Conservation (phyloP, 192 early-diverging fungal genomes). For the Entomortierella beljakovae region DNA sequence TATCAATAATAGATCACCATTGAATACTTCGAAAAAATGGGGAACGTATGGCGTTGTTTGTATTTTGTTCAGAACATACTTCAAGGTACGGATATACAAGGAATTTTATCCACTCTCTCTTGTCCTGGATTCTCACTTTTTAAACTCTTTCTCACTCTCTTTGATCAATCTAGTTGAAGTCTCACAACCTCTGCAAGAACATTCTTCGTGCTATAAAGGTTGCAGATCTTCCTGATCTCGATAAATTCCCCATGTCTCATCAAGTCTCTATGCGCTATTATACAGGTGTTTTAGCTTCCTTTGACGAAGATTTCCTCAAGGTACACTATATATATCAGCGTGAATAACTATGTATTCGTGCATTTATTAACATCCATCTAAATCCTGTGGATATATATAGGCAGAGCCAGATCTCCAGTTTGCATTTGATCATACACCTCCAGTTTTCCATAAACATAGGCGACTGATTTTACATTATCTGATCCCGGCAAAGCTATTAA, state of each 20-base stretch:
- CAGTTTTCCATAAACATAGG: slow-evolving; percentile 21
- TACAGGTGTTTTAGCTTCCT: slow-evolving; percentile 87
- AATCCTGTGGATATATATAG: slow-evolving; percentile 12
- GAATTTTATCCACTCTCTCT: too few species aligned
- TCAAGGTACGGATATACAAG: slow-evolving; percentile 60
- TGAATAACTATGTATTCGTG: background rate
- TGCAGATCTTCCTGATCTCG: slow-evolving; percentile 79
- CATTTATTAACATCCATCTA: background rate
- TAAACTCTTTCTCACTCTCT: background rate
- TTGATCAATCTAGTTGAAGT: slow-evolving; percentile 63
- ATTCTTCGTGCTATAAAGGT: slow-evolving; percentile 78
- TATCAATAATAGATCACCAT: slow-evolving; percentile 22
- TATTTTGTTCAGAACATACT: slow-evolving; percentile 89
- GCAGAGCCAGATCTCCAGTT: slow-evolving; percentile 48
- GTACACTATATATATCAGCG: slow-evolving; percentile 46
- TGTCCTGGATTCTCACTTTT: too few species aligned
- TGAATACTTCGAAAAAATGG: slow-evolving; percentile 84
- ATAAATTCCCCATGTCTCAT: slow-evolving; percentile 85
- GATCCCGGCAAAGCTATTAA: slow-evolving; percentile 81
- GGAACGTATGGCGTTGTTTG: slow-evolving; percentile 92
- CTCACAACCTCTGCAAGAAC: slow-evolving; percentile 86
- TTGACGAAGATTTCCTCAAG: slow-evolving; percentile 80
- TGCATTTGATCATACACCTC: slow-evolving; percentile 56
- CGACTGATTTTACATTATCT: slow-evolving; percentile 86
- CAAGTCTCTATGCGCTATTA: slow-evolving; percentile 91